Percentiles rank a stretch among this genome's conserved stretches.
Evolutionary conservation across 768 basidiomycete species (phyloP).

Genomic region (Suillus decipiens): DNA sequence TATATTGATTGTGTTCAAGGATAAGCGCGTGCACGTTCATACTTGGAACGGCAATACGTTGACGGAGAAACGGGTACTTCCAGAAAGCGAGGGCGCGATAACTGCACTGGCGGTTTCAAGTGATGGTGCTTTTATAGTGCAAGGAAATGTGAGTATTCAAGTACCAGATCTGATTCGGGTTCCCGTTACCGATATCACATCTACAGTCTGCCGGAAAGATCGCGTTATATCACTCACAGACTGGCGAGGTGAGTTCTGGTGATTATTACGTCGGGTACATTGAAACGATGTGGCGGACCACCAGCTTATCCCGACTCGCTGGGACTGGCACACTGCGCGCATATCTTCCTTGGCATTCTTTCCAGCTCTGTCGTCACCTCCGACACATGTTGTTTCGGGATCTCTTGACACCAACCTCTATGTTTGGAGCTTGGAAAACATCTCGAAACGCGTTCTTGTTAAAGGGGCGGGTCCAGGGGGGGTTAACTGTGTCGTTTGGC

Average conservation of each 20-base stretch:
- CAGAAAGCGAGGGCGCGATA: conserved; percentile 70
- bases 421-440: conserved; percentile 72
- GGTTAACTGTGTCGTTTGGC: conserved; percentile 80
- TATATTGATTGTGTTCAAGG: conserved; percentile 42
- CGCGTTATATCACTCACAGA: conserved; percentile 27
- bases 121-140: conserved; percentile 72
- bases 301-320: conserved; percentile 65
- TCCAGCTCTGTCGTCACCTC: conserved; percentile 58
- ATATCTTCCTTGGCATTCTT: conserved; percentile 62
- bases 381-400: conserved; percentile 79
- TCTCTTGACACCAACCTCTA: conserved; percentile 94
- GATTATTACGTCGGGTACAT: neutral
- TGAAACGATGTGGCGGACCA: neutral
- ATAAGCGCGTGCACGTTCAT: conserved; percentile 73
- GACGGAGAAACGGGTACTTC: conserved; percentile 55
- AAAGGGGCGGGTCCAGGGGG: conserved; percentile 88
- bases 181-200: neutral
- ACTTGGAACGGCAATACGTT: conserved; percentile 69
- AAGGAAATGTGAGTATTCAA: conserved; percentile 73
- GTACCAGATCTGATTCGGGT: neutral
- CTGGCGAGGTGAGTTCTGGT: neutral
- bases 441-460: conserved; percentile 69
- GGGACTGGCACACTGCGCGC: conserved; percentile 86
- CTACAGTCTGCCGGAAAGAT: conserved; percentile 79
- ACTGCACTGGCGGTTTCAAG: conserved; percentile 79